A percentile compares a stretch with the other conserved stretches of the same genome.
Conservation (phyloP, 441 rosid genomes). For the Dalechampia spathulata region DNA sequence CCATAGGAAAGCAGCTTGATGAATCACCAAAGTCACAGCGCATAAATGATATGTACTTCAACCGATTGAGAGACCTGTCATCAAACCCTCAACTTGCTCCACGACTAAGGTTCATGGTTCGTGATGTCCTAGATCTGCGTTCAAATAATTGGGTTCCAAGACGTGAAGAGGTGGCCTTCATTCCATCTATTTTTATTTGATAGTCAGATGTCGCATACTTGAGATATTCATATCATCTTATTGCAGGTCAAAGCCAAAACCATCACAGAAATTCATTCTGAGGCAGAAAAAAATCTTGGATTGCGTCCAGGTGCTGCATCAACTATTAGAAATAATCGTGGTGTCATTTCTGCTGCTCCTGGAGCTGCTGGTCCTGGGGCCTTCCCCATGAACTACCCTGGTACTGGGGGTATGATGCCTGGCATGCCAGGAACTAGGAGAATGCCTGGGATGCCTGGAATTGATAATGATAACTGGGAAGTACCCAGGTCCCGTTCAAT, state of each 20-base stretch:
- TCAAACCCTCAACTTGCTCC: conserved; percentile 59
- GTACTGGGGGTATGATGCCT: conserved; percentile 67
- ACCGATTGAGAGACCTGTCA: conserved; percentile 54
- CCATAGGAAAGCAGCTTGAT: conserved; percentile 86
- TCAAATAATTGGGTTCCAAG: conserved; percentile 79
- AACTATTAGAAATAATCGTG: conserved; percentile 60
- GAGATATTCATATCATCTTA: conserved; percentile 1
- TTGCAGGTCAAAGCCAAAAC: conserved; percentile 83
- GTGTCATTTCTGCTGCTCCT: conserved; percentile 36
- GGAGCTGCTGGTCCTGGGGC: conserved; percentile 43
- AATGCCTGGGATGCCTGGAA: conserved; percentile 92
- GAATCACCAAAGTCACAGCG: conserved; percentile 57
- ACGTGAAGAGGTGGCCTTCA: conserved; percentile 69
- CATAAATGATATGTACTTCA: conserved; percentile 57
- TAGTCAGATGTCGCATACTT: neutral
- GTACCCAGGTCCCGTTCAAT: conserved; percentile 53
- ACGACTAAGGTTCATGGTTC: conserved; percentile 71
- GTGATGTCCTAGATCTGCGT: conserved; percentile 70
- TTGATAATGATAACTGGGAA: conserved; percentile 81
- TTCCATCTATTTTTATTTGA: neutral
- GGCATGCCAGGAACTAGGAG: conserved; percentile 88
- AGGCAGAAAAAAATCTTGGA: conserved; percentile 85
- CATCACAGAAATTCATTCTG: conserved; percentile 82
- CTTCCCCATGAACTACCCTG: conserved; percentile 61
- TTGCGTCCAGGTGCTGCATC: conserved; percentile 89